Evolutionary conservation across 257 asterid genomes (phyloP), one percentile per base, ranked within the genome.

Genomic region (Lithospermum erythrorhizon): DNA sequence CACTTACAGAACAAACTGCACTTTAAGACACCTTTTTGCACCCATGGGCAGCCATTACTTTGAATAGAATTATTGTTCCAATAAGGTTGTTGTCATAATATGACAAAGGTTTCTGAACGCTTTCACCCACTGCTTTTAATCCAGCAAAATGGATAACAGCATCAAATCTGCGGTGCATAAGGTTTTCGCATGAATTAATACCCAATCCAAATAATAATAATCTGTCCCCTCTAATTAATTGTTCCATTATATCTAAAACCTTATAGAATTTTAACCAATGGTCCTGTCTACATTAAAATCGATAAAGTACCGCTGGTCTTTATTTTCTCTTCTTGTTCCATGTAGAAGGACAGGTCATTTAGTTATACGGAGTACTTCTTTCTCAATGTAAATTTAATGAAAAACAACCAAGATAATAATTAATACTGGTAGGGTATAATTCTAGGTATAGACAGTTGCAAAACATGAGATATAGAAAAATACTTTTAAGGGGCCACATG

Each of bases 61-160:
- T 87, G 59, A 93, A 73, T 35, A 93, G 87, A 61, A 72, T 64
- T 66, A 93, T 84, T 30, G 95, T 93, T 63, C 97, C 95, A 53
- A 80, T 81, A 55, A 93, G 80, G 73, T 93, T 93, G 70, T 93
- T 89, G 76, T 89, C 71, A 79, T 80, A 93, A 66, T 86, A 89
- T 88, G 81, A 5, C 80, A 89, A 67, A 5, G 99, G 99, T 47
- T 93, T 84, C 58, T 78, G 77, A 32, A 86, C 99, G 67, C 97
- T 89, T 86, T 93, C 99, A 58, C 99, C 99, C 1, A 93, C 99
- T 8, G 97, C 99, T 78, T 93, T 93, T 62, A 93, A 70, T 70
- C 99, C 99, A 69, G 99, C 96, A 78, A 93, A 89, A 76, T 93
- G 99, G 64, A 93, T 86, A 59, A 86, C 99, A 15, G 96, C 96